phyloP scores from a whole-genome alignment of 148 eudicot genomes.

The Cornus suecica region DNA sequence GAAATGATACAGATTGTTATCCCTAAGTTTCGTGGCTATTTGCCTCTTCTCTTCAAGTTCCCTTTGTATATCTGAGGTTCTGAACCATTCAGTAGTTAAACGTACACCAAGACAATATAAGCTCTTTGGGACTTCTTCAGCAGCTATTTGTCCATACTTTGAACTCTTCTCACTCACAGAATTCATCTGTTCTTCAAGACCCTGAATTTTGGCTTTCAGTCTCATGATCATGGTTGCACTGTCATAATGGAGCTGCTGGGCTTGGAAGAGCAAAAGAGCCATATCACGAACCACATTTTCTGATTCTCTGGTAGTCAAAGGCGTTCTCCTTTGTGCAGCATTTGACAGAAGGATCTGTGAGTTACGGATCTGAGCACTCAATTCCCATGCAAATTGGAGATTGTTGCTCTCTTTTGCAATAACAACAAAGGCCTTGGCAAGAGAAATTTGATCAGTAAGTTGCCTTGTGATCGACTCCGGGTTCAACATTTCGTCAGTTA shows the following conservation, averaged over 20 bases:
- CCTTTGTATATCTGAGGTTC: slow-evolving; percentile 37
- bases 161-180: slow-evolving; percentile 64
- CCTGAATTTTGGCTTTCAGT: slow-evolving; percentile 78
- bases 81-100: slow-evolving; percentile 75
- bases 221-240: slow-evolving; percentile 88
- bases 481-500: slow-evolving; percentile 40
- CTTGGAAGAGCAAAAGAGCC: slow-evolving; percentile 80
- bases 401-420: slow-evolving; percentile 88
- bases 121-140: slow-evolving; percentile 89
- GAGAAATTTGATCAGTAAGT: slow-evolving; percentile 39
- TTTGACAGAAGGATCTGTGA: slow-evolving; percentile 78
- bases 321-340: slow-evolving; percentile 67
- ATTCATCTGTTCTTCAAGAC: slow-evolving; percentile 78
- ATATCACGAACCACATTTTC: slow-evolving; percentile 70
- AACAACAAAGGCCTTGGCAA: slow-evolving; percentile 57
- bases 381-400: slow-evolving; percentile 87
- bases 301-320: slow-evolving; percentile 63
- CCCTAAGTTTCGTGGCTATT: slow-evolving; percentile 43
- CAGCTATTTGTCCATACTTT: slow-evolving; percentile 81
- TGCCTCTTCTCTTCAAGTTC: slow-evolving; percentile 34
- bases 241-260: slow-evolving; percentile 76
- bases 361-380: slow-evolving; percentile 84
- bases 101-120: slow-evolving; percentile 81
- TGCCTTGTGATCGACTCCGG: slow-evolving; percentile 34
- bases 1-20: slow-evolving; percentile 61